Evolutionary conservation across 2,329 filamentous ascomycete species (phyloP).

Genomic region (Diaporthe capsici): DNA sequence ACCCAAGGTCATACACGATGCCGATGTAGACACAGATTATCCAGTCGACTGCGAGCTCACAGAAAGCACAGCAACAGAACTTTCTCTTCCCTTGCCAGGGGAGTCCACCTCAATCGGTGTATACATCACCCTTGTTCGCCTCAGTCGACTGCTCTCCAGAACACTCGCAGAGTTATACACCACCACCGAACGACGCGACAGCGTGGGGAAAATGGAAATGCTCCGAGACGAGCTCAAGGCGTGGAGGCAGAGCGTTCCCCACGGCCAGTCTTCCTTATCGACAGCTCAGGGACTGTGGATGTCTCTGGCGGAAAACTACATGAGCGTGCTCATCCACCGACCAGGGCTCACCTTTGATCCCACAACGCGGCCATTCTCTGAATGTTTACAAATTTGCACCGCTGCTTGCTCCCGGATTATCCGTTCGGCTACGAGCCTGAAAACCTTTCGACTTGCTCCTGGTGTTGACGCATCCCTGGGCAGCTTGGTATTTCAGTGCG

Average conservation of each 20-base stretch:
- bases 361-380: neutral
- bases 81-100: slow-evolving; percentile 14
- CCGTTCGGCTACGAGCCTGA: neutral
- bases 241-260: neutral
- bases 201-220: slow-evolving; percentile 8
- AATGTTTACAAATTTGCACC: slow-evolving; percentile 19
- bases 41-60: slow-evolving; percentile 14
- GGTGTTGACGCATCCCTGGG: neutral
- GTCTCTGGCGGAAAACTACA: slow-evolving; percentile 1
- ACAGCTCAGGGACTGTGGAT: neutral
- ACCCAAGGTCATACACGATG: slow-evolving; percentile 5
- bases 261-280: neutral
- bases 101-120: slow-evolving; percentile 8
- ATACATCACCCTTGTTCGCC: slow-evolving; percentile 11
- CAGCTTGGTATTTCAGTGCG: slow-evolving; percentile 24
- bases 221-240: slow-evolving; percentile 3
- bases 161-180: slow-evolving; percentile 22
- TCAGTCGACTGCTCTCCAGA: slow-evolving; percentile 24
- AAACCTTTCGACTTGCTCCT: neutral
- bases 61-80: slow-evolving; percentile 7
- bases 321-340: slow-evolving; percentile 21
- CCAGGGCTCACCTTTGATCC: slow-evolving; percentile 19
- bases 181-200: slow-evolving; percentile 13
- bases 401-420: neutral
- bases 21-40: slow-evolving; percentile 9